phyloP scores from a whole-genome alignment of 768 basidiomycete species.

The Trametes cubensis region DNA sequence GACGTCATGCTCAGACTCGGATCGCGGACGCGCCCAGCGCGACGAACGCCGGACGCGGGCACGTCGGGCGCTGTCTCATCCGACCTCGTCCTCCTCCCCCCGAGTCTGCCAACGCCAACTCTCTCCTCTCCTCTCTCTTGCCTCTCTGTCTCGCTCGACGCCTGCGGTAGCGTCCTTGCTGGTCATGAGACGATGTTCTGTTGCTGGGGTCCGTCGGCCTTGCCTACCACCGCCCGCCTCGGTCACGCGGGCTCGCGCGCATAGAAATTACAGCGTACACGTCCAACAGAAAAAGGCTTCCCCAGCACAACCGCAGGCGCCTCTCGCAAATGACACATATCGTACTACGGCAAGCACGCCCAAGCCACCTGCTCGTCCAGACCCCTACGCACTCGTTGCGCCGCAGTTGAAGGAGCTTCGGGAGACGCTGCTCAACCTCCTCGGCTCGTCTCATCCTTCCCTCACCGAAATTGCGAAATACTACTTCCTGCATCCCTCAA shows the following conservation, averaged over 20 bases:
- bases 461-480: conserved; percentile 88
- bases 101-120: neutral
- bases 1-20: conserved; percentile 5
- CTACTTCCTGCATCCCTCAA: conserved; percentile 88
- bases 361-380: conserved; percentile 39
- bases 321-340: conserved; percentile 37
- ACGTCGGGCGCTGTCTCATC: conserved; percentile 18
- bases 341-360: conserved; percentile 11
- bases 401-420: conserved; percentile 75
- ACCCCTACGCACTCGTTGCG: conserved; percentile 73
- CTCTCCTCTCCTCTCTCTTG: neutral
- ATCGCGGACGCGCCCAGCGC: neutral
- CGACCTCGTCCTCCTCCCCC: conserved; percentile 9
- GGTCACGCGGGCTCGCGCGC: conserved; percentile 29
- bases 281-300: conserved; percentile 26
- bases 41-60: conserved; percentile 13
- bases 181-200: conserved; percentile 37
- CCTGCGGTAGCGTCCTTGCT: conserved; percentile 31
- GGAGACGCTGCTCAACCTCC: conserved; percentile 69
- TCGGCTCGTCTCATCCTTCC: conserved; percentile 88
- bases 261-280: conserved; percentile 31
- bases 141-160: conserved; percentile 16
- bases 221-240: conserved; percentile 16
- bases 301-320: conserved; percentile 18
- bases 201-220: conserved; percentile 29